Evolutionary conservation across 2,329 filamentous ascomycete genomes (phyloP), one percentile per base, ranked within the genome.

Genomic region (Fusarium sp.): DNA sequence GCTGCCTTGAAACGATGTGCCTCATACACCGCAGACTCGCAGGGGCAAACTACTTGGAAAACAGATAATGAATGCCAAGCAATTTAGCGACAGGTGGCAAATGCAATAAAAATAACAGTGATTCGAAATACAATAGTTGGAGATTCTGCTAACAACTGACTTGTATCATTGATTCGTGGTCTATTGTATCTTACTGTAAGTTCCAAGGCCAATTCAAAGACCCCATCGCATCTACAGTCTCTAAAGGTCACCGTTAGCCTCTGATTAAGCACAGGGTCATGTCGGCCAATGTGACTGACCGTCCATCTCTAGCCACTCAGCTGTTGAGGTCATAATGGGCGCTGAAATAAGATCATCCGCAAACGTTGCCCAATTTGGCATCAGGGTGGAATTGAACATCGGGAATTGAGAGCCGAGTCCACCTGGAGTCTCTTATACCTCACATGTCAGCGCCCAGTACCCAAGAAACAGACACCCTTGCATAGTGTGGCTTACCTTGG

Each of bases 221-320:
- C 8, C 31, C 37, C 57, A 56, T 62, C 10, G 42, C 4, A 44
- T 49, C 42, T 33, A 28, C 42, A 0, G 49, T 56, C 28, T 56
- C 57, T 63, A 8, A 6, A 34, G 8, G 0, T 20, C 18, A 18
- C 9, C 4, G 31, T 56, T 31, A 63, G 44, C 23, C 18, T 33
- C 26, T 18, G 8, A 38, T 33, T 36, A 8, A 12, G 18, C 9
- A 20, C 11, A 18, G 20, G 9, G 8, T 6, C 13, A n/a, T 49
- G 6, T 6, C 1, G 4, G 3, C 8, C 23, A 12, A 3, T 23
- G 5, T 23, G 23, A 30, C 60, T 62, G 13, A 63, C 60, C 60
- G 11, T 62, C 42, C 57, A 63, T 47, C 23, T n/a, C 16, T 8
- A 56, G 49, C 60, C 60, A 63, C 20, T 62, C 6, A 18, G 16